A percentile compares a stretch with the other conserved stretches of the same genome.
phyloP scores from a whole-genome alignment of 345 rosid species.

The Reutealis trisperma region DNA sequence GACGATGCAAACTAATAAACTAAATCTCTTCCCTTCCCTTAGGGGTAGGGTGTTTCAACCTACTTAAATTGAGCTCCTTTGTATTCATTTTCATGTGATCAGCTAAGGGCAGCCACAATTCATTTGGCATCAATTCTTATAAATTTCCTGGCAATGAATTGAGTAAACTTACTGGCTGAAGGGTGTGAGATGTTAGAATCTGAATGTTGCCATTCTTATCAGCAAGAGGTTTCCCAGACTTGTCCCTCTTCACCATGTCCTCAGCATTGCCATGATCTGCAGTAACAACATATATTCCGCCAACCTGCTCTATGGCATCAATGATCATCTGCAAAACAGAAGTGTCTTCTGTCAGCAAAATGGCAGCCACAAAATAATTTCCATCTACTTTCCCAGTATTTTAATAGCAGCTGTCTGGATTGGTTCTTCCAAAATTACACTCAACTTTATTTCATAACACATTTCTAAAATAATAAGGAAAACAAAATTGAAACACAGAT shows the following conservation, averaged over 20 bases:
- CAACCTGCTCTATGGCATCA: constrained; percentile 80
- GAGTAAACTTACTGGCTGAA: constrained; percentile 68
- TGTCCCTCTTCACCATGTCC: constrained; percentile 95
- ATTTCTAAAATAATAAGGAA: background rate
- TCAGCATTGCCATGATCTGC: constrained; percentile 99
- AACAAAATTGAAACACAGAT: background rate
- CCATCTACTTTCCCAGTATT: background rate
- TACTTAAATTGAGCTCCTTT: background rate
- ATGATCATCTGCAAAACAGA: constrained; percentile 70
- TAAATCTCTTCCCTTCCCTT: too few species aligned
- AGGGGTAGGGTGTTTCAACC: background rate
- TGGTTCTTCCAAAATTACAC: background rate
- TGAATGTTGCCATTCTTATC: constrained; percentile 80
- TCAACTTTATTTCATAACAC: background rate
- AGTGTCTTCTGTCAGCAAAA: constrained; percentile 1
- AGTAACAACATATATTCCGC: constrained; percentile 87
- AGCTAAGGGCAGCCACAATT: background rate
- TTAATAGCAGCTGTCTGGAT: background rate
- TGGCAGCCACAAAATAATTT: background rate
- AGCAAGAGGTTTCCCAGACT: constrained; percentile 64
- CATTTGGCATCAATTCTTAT: background rate
- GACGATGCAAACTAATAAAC: too few species aligned
- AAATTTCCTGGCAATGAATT: background rate
- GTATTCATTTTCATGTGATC: too few species aligned
- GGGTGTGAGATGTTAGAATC: constrained; percentile 96